These are phyloP conservation scores for Lasiodiplodia sp. DNA, from an alignment of 2,329 filamentous ascomycete species.

Conservation along the genomic window DNA sequence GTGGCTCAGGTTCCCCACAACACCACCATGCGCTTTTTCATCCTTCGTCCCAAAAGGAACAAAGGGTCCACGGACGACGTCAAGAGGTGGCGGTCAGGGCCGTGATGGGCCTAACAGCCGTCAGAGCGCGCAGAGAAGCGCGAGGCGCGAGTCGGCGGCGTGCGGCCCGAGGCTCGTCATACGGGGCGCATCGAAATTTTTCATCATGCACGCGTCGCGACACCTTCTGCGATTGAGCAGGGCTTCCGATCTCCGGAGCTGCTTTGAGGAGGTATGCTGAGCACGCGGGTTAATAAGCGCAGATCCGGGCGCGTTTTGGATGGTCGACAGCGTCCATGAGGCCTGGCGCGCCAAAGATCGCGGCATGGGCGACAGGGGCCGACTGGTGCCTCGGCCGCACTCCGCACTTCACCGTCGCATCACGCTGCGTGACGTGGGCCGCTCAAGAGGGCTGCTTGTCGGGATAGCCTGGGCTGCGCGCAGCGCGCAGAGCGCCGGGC, in stretches of 20 bases:
- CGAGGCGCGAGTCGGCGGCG: conserved; percentile 15
- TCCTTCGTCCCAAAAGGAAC: conserved; percentile 8
- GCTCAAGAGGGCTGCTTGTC: conserved; percentile 1
- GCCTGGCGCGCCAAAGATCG: conserved; percentile 1
- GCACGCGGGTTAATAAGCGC: conserved; percentile 4
- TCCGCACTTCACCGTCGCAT: conserved; percentile 20
- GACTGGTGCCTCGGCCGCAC: conserved; percentile 5
- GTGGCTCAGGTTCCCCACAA: conserved; percentile 21
- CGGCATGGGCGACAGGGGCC: conserved; percentile 3
- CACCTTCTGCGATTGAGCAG: conserved; percentile 16
- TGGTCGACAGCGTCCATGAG: neutral
- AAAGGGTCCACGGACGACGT: conserved; percentile 13
- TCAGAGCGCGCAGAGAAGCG: conserved; percentile 12
- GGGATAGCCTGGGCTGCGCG: conserved; percentile 4
- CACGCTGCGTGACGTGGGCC: conserved; percentile 20
- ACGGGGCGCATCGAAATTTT: conserved; percentile 11
- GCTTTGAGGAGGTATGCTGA: conserved; percentile 7
- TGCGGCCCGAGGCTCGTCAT: conserved; percentile 7
- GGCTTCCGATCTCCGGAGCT: conserved; percentile 19
- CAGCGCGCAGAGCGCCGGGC: conserved; percentile 7
- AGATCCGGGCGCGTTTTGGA: conserved; percentile 21
- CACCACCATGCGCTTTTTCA: conserved; percentile 12
- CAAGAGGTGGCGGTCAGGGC: conserved; percentile 13
- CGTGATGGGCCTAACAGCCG: neutral
- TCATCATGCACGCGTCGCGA: conserved; percentile 14